Evolutionary conservation across 1,139 yeast genomes (phyloP), one percentile per base, ranked within the genome.

Genomic region (Scheffersomyces illinoinensis): DNA sequence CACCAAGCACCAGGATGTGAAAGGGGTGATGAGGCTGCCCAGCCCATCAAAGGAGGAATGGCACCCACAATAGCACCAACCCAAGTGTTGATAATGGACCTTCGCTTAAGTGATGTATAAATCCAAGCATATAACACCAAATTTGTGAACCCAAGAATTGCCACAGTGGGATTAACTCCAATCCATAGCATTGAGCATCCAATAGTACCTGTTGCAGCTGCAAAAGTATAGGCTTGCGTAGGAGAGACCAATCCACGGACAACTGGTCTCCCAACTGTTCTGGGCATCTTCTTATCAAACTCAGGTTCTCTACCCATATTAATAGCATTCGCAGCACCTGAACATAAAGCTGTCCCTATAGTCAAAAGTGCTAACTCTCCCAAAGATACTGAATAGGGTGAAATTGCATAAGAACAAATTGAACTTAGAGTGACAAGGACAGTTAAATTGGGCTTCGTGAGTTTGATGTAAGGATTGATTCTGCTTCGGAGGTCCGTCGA

Each of bases 31-130:
- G 97, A 90, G 0, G 98, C 97, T 1, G 97, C 97, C 99, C 99
- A 95, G 1, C 99, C 99, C 99, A 95, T 95, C 57, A 96, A 81
- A 46, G 99, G 99, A 0, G 99, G 99, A 51, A 95, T 90, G 0
- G 98, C 98, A 4, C 99, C 99, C 2, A 96, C 99, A 10, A 96
- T 72, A 0, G 99, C 99, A 23, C 99, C 99, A 1, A 95, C 96
- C 99, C 99, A 95, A 0, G 99, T 95, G 73, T 95, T 95, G 53
- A 90, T 72, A 55, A 95, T 95, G 20, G 92, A 88, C 63, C 82
- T 85, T 58, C 99, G 83, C 70, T 95, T 95, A 70, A 96, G 78
- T 0, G 98, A 90, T 0, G 99, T 95, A 76, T 95, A 95, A 0
- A 89, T 75, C 89, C 98, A 93, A 0, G 96, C 87, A 70, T 95